Evolutionary conservation across 1,139 yeast genomes (phyloP).

Genomic region (Kodamaea ohmeri): DNA sequence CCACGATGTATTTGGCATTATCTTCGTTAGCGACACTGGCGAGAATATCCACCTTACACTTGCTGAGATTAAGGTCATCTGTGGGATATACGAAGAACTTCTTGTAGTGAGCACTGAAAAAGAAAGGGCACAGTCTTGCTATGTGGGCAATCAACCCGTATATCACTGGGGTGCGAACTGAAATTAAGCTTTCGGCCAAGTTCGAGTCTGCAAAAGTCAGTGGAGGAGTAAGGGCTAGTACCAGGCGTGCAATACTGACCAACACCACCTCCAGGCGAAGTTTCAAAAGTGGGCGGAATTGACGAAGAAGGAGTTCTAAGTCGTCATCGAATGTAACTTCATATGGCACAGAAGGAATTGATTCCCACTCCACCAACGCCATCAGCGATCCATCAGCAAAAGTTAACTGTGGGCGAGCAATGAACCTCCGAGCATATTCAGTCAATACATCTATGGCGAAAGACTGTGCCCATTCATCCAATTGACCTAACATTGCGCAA

Average conservation of each 20-base stretch:
- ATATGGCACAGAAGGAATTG: constrained; percentile 32
- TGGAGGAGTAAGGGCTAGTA: constrained; percentile 54
- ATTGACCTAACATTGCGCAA: constrained; percentile 49
- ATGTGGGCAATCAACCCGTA: constrained; percentile 40
- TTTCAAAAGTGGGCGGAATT: constrained; percentile 44
- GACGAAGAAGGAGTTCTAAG: constrained; percentile 48
- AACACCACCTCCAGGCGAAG: constrained; percentile 61
- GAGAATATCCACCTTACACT: constrained; percentile 62
- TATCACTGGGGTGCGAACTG: constrained; percentile 23
- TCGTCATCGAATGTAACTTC: constrained; percentile 55
- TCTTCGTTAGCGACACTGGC: constrained; percentile 53
- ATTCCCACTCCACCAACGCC: constrained; percentile 36
- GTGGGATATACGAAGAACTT: constrained; percentile 59
- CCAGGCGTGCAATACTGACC: constrained; percentile 57
- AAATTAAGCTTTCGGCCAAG: constrained; percentile 50
- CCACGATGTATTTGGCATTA: constrained; percentile 53
- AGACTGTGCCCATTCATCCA: constrained; percentile 80
- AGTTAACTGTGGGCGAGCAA: constrained; percentile 50
- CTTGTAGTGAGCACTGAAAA: constrained; percentile 47
- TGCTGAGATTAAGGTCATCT: constrained; percentile 49
- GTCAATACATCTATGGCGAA: constrained; percentile 59
- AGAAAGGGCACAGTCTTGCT: constrained; percentile 33
- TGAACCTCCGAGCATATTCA: constrained; percentile 60
- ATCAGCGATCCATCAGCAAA: constrained; percentile 25
- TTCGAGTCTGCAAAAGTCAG: constrained; percentile 44